A percentile compares a stretch with the other conserved stretches of the same genome.
These are phyloP conservation scores for Tolypocladium tundrense DNA, from an alignment of 2,329 filamentous ascomycete genomes.

Conservation along the genomic window DNA sequence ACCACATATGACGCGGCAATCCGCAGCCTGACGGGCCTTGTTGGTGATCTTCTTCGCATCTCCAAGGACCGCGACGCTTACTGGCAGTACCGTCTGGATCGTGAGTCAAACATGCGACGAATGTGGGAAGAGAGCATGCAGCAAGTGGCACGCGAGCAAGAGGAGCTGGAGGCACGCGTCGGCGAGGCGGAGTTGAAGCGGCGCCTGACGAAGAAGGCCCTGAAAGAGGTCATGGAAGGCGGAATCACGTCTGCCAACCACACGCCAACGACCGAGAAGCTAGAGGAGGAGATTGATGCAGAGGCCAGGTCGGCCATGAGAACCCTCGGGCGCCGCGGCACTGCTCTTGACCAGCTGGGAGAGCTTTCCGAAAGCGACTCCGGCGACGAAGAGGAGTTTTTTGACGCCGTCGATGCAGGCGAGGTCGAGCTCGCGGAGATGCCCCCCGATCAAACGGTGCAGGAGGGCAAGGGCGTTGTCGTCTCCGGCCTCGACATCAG, in stretches of 20 bases:
- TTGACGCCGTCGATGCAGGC: conserved; percentile 90
- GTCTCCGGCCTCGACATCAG: conserved; percentile 52
- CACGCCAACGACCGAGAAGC: conserved; percentile 16
- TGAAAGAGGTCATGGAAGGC: conserved; percentile 71
- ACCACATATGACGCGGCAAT: conserved; percentile 84
- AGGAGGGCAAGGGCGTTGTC: conserved; percentile 31
- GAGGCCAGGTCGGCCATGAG: conserved; percentile 27
- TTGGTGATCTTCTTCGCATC: conserved; percentile 83
- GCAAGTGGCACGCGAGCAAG: conserved; percentile 87
- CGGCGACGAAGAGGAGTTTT: conserved; percentile 85
- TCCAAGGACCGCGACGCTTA: conserved; percentile 89
- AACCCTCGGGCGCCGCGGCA: conserved; percentile 45
- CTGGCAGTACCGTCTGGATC: conserved; percentile 91
- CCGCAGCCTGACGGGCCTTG: conserved; percentile 71
- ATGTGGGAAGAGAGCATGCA: conserved; percentile 99
- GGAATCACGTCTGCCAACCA: conserved; percentile 24
- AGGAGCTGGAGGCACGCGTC: conserved; percentile 77
- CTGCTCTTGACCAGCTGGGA: conserved; percentile 59
- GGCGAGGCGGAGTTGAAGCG: conserved; percentile 86
- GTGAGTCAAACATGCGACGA: conserved; percentile 80
- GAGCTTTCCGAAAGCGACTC: conserved; percentile 73
- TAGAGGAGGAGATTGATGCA: conserved; percentile 20
- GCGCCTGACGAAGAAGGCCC: conserved; percentile 76
- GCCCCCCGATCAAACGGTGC: conserved; percentile 36
- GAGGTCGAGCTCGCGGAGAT: conserved; percentile 72